Conservation (phyloP, 805 yeast species). For the Schizosaccharomyces osmophilus region DNA sequence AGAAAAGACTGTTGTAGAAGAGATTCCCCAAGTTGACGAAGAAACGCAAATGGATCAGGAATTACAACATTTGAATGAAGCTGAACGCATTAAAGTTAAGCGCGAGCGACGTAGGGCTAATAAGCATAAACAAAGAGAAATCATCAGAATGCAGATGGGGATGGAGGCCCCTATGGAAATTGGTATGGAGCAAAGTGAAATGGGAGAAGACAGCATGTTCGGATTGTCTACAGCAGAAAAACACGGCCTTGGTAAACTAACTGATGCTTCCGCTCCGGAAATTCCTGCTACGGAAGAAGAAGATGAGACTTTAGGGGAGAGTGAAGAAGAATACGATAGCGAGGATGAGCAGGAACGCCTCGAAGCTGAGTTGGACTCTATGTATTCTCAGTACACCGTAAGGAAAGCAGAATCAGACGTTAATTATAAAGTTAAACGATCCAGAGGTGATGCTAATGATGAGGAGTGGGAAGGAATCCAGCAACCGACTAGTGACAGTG, state of each 20-base stretch:
- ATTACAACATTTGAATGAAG: conserved; percentile 44
- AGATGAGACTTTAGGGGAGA: conserved; percentile 10
- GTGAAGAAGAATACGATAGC: conserved; percentile 11
- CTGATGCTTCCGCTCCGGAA: conserved; percentile 4
- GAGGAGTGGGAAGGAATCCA: conserved; percentile 25
- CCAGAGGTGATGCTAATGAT: conserved; percentile 25
- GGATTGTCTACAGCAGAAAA: conserved; percentile 66
- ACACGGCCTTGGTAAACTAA: conserved; percentile 33
- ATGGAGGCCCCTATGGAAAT: conserved; percentile 82
- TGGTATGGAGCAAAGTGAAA: conserved; percentile 52
- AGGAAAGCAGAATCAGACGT: conserved; percentile 20
- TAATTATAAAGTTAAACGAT: conserved; percentile 26
- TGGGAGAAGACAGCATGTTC: conserved; percentile 58
- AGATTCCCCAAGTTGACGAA: conserved; percentile 22
- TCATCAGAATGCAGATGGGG: conserved; percentile 79
- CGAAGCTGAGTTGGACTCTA: conserved; percentile 58
- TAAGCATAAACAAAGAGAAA: conserved; percentile 67
- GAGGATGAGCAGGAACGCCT: conserved; percentile 25
- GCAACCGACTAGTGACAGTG: conserved; percentile 7
- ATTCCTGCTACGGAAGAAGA: conserved; percentile 10
- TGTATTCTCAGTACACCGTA: conserved; percentile 38
- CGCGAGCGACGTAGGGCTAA: conserved; percentile 66
- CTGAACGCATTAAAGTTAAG: conserved; percentile 40
- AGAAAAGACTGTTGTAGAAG: conserved; percentile 20
- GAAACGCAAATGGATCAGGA: conserved; percentile 79